Evolutionary conservation across 2,329 filamentous ascomycete species (phyloP), one percentile per base, ranked within the genome.

Genomic region (Diaporthe australafricana): DNA sequence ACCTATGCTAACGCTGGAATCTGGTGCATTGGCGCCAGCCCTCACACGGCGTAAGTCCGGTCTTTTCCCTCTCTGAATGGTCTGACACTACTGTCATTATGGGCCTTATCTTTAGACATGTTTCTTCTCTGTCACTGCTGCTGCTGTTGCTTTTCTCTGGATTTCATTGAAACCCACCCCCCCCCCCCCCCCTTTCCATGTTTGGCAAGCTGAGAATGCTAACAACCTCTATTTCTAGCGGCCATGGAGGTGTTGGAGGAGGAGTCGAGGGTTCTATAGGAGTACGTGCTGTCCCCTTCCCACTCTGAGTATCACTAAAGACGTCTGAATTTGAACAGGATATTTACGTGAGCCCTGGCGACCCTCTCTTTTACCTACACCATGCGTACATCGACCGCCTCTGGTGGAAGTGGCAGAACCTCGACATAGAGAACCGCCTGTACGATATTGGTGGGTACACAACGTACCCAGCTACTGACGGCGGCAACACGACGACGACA

Each of bases 341-440:
- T 73, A 45, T 20, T 32, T 53, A 56, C 27, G 52, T 60, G 11
- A 62, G 35, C 16, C 53, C 69, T 2, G 68, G 70, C 1, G 81
- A 82, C 56, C 81, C 81, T 38, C 77, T 72, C 7, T 82, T 82
- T 72, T 82, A 77, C 62, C 70, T 82, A 0, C 80, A 81, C 53
- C 79, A 82, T 74, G 73, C 74, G 17, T 78, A 79, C 75, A 72
- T 81, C 7, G 75, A 77, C 74, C 73, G 74, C 16, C 62, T 75
- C 1, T 76, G 75, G 75, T 72, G 70, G 71, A 70, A 75, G 32
- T 77, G 74, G 75, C 77, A 78, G 72, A 50, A 57, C 9, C 48
- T 12, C 8, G 55, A 55, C n/a, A 27, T 50, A 22, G 32, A 56
- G 12, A 27, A 22, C 14, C 52, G 69, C n/a, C 27, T 70, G 30